Percentiles rank a stretch among this genome's conserved stretches.
Evolutionary conservation across 228 moss, liverwort and hornwort species (phyloP).

Genomic region (Sphagnum fallax): DNA sequence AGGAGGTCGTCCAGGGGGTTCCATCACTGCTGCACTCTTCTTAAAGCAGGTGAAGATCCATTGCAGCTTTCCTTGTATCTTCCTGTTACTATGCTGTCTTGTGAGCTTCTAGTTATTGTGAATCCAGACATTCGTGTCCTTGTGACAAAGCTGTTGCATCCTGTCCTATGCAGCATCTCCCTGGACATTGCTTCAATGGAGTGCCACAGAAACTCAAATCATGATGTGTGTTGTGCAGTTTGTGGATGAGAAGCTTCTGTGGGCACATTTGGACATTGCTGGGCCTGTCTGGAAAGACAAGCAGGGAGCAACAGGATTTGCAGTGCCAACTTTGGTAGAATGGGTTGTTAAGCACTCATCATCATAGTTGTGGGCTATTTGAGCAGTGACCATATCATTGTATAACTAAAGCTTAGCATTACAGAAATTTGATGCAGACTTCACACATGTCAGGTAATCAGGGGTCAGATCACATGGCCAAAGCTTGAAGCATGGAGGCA

Average conservation of each 20-base stretch:
- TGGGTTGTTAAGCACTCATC: constrained; percentile 80
- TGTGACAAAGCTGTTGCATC: neutral
- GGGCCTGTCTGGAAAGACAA: constrained; percentile 98
- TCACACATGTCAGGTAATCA: too few species aligned
- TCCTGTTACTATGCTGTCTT: neutral
- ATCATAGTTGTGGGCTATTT: constrained; percentile 14
- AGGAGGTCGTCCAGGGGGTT: constrained; percentile 87
- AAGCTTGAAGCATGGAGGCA: too few species aligned
- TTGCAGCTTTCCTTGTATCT: neutral
- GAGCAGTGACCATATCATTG: too few species aligned
- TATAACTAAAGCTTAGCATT: too few species aligned
- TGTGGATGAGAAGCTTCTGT: constrained; percentile 84
- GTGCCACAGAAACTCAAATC: neutral
- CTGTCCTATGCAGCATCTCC: neutral
- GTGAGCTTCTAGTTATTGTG: too few species aligned
- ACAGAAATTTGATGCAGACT: too few species aligned
- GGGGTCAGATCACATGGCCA: too few species aligned
- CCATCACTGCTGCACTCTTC: constrained; percentile 85
- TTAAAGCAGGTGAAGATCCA: constrained; percentile 51
- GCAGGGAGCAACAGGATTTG: constrained; percentile 75
- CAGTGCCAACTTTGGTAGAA: constrained; percentile 81
- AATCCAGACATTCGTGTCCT: neutral
- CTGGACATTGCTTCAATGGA: too few species aligned
- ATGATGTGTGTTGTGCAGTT: constrained; percentile 27
- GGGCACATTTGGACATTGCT: constrained; percentile 95